Percentiles rank a stretch among this genome's conserved stretches.
phyloP scores from a whole-genome alignment of 1,284 basidiomycete genomes.

The Rhodotorula sp. region DNA sequence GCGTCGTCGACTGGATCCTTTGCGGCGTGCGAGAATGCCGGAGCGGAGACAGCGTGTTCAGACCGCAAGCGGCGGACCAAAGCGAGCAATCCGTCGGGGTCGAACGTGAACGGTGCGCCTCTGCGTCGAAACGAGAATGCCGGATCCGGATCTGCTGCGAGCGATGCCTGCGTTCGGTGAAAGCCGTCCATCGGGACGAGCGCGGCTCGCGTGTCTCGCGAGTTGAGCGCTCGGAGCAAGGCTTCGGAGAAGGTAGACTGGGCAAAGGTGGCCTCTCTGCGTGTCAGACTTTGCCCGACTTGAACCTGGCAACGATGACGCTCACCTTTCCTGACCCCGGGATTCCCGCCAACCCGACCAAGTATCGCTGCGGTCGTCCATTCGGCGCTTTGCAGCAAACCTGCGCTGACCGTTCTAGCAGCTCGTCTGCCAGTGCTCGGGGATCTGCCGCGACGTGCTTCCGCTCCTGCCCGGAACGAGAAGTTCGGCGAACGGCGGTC shows the following conservation, averaged over 20 bases:
- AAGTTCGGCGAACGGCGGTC: too few species aligned
- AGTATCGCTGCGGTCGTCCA: neutral
- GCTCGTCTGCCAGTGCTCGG: neutral
- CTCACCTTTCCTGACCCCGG: slow-evolving; percentile 5
- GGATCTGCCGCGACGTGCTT: neutral
- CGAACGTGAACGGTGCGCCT: slow-evolving; percentile 9
- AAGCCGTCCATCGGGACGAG: slow-evolving; percentile 7
- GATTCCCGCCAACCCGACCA: slow-evolving; percentile 2
- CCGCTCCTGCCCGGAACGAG: too few species aligned
- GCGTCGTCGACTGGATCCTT: slow-evolving; percentile 4
- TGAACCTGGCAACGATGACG: neutral
- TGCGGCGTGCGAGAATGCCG: slow-evolving; percentile 5
- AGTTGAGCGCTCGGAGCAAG: neutral
- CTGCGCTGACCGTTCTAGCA: neutral
- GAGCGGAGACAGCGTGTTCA: neutral
- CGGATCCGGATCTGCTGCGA: neutral
- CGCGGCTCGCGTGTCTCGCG: neutral
- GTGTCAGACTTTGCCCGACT: neutral
- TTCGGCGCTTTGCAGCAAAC: too few species aligned
- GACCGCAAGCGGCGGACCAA: neutral
- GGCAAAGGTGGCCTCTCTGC: neutral
- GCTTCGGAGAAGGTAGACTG: slow-evolving; percentile 3
- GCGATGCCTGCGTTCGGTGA: slow-evolving; percentile 1
- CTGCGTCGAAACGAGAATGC: slow-evolving; percentile 2
- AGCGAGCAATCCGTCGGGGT: neutral